Base-by-base conservation (phyloP, 257 asterid species). In the Solanum bukasovii region DNA sequence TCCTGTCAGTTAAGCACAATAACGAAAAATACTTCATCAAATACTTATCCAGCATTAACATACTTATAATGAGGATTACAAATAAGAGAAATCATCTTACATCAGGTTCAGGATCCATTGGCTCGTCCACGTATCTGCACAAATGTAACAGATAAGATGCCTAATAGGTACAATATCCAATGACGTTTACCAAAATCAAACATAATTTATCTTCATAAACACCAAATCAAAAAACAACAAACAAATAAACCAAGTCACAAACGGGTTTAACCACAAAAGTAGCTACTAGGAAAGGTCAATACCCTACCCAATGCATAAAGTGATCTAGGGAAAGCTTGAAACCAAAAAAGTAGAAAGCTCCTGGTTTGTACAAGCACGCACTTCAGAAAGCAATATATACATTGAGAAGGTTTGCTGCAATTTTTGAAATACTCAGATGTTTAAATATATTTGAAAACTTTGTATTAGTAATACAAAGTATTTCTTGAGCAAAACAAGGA, bases 41-140 rank as follows among this genome's bases (percentile, higher is more conserved):
- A 74, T 27, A 79, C 85, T 14, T 16, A 14, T 42, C 27, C 33
- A 68, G n/a, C 21, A n/a, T 25, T 21, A 13, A 11, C 40, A 44
- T 52, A 85, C 6, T 74, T 16, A 37, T 2, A 68, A n/a, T 42
- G 13, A 86, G 6, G 34, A 27, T 5, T 73, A 13, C 7, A 75
- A 84, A 70, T 21, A 13, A 13, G 87, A 42, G 46, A 71, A 49
- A 21, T 9, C 75, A 11, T 18, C 95, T 94, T 89, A 96, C 99
- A 33, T 96, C 99, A 27, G 87, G 92, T 87, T 96, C 98, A 13
- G 97, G 98, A 33, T 96, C 99, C 87, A 94, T 33, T 0, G 98
- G 98, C 91, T 95, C 98, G 77, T 96, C 99, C 91, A 92, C 94
- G 34, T 96, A 96, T 82, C 98, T 96, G 59, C 77, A 81, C 25